phyloP scores from a whole-genome alignment of 257 asterid genomes.

The Solanum piurae region DNA sequence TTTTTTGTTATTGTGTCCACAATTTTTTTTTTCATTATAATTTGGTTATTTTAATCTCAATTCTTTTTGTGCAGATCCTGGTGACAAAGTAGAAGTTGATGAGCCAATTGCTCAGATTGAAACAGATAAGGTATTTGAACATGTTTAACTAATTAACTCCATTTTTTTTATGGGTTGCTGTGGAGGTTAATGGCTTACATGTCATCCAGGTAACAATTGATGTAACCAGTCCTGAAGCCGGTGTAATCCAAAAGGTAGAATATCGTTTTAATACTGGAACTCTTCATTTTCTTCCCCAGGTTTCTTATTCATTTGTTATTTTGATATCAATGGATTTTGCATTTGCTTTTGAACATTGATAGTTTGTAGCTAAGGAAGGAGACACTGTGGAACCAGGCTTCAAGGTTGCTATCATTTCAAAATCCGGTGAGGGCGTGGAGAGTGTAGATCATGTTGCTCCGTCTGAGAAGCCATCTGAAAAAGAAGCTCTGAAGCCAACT shows the following conservation, averaged over 20 bases:
- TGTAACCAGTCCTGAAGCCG: conserved; percentile 99
- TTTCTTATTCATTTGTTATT: neutral
- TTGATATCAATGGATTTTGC: conserved; percentile 2
- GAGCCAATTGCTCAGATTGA: conserved; percentile 97
- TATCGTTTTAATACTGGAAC: neutral
- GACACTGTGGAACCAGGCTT: conserved; percentile 96
- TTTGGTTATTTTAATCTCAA: neutral
- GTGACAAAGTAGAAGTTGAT: conserved; percentile 78
- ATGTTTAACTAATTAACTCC: neutral
- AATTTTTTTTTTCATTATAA: neutral
- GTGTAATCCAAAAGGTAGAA: conserved; percentile 80
- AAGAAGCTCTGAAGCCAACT: conserved; percentile 40
- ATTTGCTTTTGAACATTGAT: neutral
- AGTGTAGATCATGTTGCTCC: conserved; percentile 77
- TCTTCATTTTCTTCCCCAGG: neutral
- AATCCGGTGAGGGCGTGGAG: conserved; percentile 68
- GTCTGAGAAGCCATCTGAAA: conserved; percentile 67
- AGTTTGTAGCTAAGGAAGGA: conserved; percentile 90
- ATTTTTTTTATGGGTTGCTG: neutral
- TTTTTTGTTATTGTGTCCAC: neutral
- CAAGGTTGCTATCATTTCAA: conserved; percentile 84
- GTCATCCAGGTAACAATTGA: conserved; percentile 80
- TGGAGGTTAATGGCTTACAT: neutral
- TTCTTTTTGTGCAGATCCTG: conserved; percentile 52
- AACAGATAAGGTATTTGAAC: conserved; percentile 78